Evolutionary conservation across 208 protist species (phyloP).

Genomic region (Phytomonas francai): DNA sequence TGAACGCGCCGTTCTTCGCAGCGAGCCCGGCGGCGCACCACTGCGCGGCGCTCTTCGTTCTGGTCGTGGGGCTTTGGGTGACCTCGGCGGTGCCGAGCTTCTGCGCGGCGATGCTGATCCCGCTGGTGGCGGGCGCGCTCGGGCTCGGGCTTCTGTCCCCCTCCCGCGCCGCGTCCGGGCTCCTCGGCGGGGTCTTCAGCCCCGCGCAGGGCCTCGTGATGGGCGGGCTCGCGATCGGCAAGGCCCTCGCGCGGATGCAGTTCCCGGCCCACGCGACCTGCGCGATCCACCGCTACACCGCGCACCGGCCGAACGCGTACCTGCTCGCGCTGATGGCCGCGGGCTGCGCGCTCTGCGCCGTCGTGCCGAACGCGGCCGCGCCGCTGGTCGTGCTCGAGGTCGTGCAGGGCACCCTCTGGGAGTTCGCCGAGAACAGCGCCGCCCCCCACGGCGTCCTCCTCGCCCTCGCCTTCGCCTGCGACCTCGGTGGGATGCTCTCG

Average conservation of each 20-base stretch:
- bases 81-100: conserved; percentile 91
- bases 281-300: conserved; percentile 64
- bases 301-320: conserved; percentile 72
- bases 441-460: conserved; percentile 85
- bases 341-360: conserved; percentile 76
- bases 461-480: conserved; percentile 90
- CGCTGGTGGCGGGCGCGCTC: conserved; percentile 77
- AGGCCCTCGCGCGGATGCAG: conserved; percentile 76
- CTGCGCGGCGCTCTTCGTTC: conserved; percentile 80
- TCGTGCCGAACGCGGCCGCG: conserved; percentile 89
- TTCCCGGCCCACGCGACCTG: conserved; percentile 82
- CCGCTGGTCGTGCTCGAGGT: conserved; percentile 86
- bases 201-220: conserved; percentile 90
- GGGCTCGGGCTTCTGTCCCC: conserved; percentile 45
- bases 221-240: conserved; percentile 87
- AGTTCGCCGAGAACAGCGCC: conserved; percentile 74
- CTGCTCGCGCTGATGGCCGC: conserved; percentile 85
- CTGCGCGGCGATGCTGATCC: conserved; percentile 89
- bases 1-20: conserved; percentile 57
- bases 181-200: conserved; percentile 82
- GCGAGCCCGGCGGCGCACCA: conserved; percentile 76
- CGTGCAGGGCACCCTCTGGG: conserved; percentile 79
- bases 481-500: conserved; percentile 93
- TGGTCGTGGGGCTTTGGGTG: conserved; percentile 87
- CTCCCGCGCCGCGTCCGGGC: conserved; percentile 67